Evolutionary conservation across 2,329 filamentous ascomycete species (phyloP).

Genomic region (Diaporthe amygdali): DNA sequence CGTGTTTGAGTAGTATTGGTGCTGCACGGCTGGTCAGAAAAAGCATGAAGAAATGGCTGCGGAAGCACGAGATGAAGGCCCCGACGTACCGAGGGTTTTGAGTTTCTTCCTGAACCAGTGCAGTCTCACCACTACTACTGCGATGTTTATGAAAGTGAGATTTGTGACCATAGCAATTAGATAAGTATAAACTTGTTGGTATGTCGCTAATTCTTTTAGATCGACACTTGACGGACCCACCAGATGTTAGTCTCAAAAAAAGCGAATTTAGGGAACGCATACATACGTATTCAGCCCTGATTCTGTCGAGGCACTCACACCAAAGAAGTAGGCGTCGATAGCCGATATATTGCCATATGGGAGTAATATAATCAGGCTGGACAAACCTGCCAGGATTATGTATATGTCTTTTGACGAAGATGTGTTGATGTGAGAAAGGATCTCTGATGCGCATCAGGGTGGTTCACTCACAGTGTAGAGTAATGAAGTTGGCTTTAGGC

Average conservation of each 20-base stretch:
- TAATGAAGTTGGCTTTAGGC: neutral
- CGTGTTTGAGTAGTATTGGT: neutral
- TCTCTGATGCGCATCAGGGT: neutral
- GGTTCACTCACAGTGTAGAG: neutral
- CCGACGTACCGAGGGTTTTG: neutral
- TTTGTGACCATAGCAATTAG: conserved; percentile 54
- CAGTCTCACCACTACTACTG: conserved; percentile 52
- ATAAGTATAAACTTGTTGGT: conserved; percentile 58
- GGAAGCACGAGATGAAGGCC: neutral
- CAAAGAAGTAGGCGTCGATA: conserved; percentile 27
- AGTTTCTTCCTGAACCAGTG: conserved; percentile 51
- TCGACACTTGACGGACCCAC: conserved; percentile 44
- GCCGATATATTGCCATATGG: neutral
- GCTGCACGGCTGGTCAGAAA: neutral
- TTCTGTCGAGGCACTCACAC: conserved; percentile 53
- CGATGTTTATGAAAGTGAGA: conserved; percentile 53
- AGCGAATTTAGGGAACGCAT: neutral
- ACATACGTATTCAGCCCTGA: conserved; percentile 56
- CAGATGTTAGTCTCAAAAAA: neutral
- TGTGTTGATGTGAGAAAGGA: neutral
- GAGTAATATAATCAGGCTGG: neutral
- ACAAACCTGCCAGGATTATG: neutral
- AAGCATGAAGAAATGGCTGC: neutral
- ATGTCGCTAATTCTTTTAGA: conserved; percentile 51
- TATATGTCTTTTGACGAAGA: neutral